Evolutionary conservation across 768 basidiomycete species (phyloP), one percentile per base, ranked within the genome.

Genomic region (Phylloporus scabripes): DNA sequence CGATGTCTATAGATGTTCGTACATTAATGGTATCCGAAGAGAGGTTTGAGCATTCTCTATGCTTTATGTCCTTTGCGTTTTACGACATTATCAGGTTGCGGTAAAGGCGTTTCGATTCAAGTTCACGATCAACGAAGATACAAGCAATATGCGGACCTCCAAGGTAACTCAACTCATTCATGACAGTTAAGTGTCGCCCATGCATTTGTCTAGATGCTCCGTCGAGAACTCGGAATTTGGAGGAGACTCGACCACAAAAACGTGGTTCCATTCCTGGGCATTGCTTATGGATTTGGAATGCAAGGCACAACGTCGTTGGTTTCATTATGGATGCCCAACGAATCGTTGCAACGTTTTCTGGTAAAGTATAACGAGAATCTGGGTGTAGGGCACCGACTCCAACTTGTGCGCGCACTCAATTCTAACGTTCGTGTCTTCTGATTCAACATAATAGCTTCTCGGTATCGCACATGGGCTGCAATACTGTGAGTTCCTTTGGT

Each of bases 221-320:
- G 50, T 48, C 55, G 63, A 37, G 66, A 68, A 29, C 50, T 68
- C 7, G 58, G 55, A 10, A 62, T 67, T n/a, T 68, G 65, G 67
- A 55, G 44, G 44, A 33, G 53, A 32, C 48, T 69, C 0, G 12
- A 56, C 1, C 64, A 69, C 28, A 21, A 14, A 15, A 60, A 66
- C 21, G 34, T 68, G 0, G 49, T 69, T 11, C 66, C 63, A 0
- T 56, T 68, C 29, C 50, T 60, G 11, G 66, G 66, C 6, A 52
- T 60, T 5, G 53, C 53, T 5, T 44, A 50, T 4, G 60, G 57
- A 2, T 69, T 67, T 51, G 67, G 64, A 9, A 55, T 55, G 38
- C 44, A 8, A 0, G 57, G 28, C 1, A 5, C 54, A 9, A 49
- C 48, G 23, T 64, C 67, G 1, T 53, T 69, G 52, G 66, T 69